These are phyloP conservation scores for Lycium ferocissimum DNA, from an alignment of 257 asterid species.

Conservation along the genomic window DNA sequence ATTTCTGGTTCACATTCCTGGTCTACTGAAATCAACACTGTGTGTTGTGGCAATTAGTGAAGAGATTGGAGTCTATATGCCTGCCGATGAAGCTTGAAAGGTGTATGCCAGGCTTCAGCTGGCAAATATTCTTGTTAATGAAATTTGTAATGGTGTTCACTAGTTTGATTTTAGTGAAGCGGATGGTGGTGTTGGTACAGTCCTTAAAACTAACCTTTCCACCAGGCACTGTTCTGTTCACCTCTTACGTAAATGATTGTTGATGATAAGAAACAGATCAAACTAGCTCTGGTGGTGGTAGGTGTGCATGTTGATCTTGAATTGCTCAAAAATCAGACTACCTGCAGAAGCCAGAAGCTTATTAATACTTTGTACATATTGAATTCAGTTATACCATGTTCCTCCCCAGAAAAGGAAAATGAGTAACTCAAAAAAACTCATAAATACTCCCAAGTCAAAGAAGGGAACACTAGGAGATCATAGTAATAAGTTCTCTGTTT, in stretches of 20 bases:
- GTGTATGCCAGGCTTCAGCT: neutral
- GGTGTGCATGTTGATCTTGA: slow-evolving; percentile 1
- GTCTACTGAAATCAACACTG: neutral
- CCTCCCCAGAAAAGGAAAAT: neutral
- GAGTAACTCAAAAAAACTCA: neutral
- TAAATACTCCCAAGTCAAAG: neutral
- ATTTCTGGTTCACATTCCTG: neutral
- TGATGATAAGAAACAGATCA: neutral
- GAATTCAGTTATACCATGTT: neutral
- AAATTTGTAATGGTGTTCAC: neutral
- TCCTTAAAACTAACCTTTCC: slow-evolving; percentile 9
- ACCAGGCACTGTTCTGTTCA: neutral
- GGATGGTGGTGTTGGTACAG: neutral
- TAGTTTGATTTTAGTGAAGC: neutral
- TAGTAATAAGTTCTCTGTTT: neutral
- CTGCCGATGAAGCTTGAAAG: neutral
- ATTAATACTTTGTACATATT: neutral
- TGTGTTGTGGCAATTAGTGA: neutral
- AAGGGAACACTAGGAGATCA: neutral
- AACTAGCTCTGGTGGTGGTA: neutral
- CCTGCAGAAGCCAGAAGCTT: neutral
- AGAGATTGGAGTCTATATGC: neutral
- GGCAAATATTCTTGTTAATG: neutral
- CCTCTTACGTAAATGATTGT: neutral
- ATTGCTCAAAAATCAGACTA: neutral